phyloP scores from a whole-genome alignment of 2,329 filamentous ascomycete species.

The Dothideomycetes sp. region DNA sequence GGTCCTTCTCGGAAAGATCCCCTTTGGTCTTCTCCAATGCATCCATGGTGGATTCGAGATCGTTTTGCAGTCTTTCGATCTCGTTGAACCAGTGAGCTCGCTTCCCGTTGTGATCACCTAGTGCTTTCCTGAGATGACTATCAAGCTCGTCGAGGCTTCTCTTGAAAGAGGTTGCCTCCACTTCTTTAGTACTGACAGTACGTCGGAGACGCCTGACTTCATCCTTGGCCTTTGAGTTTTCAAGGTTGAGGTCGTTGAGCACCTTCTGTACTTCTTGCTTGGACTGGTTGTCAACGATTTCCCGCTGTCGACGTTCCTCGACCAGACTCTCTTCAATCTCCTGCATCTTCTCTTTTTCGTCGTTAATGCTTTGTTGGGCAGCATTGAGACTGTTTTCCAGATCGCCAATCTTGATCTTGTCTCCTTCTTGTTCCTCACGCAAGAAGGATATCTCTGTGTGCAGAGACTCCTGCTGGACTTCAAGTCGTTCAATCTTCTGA shows the following conservation, averaged over 20 bases:
- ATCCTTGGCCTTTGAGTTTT: slow-evolving; percentile 72
- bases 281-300: slow-evolving; percentile 75
- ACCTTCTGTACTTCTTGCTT: slow-evolving; percentile 93
- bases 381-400: slow-evolving; percentile 73
- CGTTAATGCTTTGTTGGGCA: slow-evolving; percentile 67
- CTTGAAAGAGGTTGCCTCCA: slow-evolving; percentile 85
- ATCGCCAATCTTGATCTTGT: slow-evolving; percentile 97
- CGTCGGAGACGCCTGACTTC: slow-evolving; percentile 75
- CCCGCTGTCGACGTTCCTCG: slow-evolving; percentile 74
- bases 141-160: slow-evolving; percentile 84
- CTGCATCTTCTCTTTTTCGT: slow-evolving; percentile 61
- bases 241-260: slow-evolving; percentile 82
- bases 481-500: slow-evolving; percentile 75
- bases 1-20: slow-evolving; percentile 79
- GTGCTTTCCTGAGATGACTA: slow-evolving; percentile 71
- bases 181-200: slow-evolving; percentile 69
- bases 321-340: slow-evolving; percentile 53
- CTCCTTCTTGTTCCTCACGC: slow-evolving; percentile 88
- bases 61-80: slow-evolving; percentile 72
- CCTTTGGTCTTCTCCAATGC: slow-evolving; percentile 72
- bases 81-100: slow-evolving; percentile 75
- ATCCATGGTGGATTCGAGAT: slow-evolving; percentile 72
- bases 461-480: slow-evolving; percentile 83
- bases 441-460: slow-evolving; percentile 92
- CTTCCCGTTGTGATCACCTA: slow-evolving; percentile 81